Evolutionary conservation across 805 yeast species (phyloP).

Genomic region (Groenewaldozyma tartarivorans): DNA sequence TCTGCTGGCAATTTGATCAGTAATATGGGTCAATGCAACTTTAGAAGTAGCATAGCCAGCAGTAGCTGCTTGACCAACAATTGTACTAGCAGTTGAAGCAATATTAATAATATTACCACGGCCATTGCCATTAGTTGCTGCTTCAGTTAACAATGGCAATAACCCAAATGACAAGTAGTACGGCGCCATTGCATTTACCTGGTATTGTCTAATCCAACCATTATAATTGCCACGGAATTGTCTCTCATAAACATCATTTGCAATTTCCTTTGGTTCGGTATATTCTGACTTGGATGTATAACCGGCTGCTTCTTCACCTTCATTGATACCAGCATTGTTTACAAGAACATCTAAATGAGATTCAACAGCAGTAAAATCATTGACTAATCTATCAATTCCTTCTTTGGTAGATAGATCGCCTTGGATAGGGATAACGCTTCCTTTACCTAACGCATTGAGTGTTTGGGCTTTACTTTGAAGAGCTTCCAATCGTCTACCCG

Average conservation of each 20-base stretch:
- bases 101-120: slow-evolving; percentile 46
- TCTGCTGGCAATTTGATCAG: slow-evolving; percentile 43
- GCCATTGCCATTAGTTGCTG: slow-evolving; percentile 30
- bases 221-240: slow-evolving; percentile 6
- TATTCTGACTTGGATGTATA: slow-evolving; percentile 1
- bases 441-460: slow-evolving; percentile 7
- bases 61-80: slow-evolving; percentile 31
- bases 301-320: slow-evolving; percentile 28
- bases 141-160: slow-evolving; percentile 11
- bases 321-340: slow-evolving; percentile 26
- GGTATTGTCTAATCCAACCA: slow-evolving; percentile 9
- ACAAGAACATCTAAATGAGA: no score
- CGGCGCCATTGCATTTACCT: slow-evolving; percentile 9
- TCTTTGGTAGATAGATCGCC: slow-evolving; percentile 5
- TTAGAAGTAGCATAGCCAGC: slow-evolving; percentile 53
- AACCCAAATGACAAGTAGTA: slow-evolving; percentile 12
- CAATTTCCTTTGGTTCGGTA: neutral
- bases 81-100: slow-evolving; percentile 44
- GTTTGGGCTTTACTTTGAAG: slow-evolving; percentile 36
- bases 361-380: slow-evolving; percentile 1
- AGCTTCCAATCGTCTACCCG: slow-evolving; percentile 44
- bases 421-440: slow-evolving; percentile 10
- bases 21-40: slow-evolving; percentile 49
- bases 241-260: slow-evolving; percentile 8
- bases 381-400: slow-evolving; percentile 5